phyloP scores from a whole-genome alignment of 805 yeast genomes.

The Metschnikowia koreensis region DNA sequence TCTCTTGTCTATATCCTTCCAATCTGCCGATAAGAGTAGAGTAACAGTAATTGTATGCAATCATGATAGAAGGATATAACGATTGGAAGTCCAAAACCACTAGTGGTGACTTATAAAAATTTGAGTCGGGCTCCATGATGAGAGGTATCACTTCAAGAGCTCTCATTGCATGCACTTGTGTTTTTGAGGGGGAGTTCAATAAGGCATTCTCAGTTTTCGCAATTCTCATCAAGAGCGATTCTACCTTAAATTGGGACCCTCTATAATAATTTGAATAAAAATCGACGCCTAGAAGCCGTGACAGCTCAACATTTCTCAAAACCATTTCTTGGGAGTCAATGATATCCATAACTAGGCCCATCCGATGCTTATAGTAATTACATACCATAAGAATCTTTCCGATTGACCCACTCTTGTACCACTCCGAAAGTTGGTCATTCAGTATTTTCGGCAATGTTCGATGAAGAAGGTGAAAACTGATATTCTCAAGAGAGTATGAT shows the following conservation, averaged over 20 bases:
- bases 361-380: slow-evolving; percentile 46
- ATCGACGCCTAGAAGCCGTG: slow-evolving; percentile 84
- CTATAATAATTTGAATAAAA: slow-evolving; percentile 82
- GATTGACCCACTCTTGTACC: slow-evolving; percentile 40
- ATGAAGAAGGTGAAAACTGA: slow-evolving; percentile 66
- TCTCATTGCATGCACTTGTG: slow-evolving; percentile 78
- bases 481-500: slow-evolving; percentile 74
- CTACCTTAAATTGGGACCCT: slow-evolving; percentile 94
- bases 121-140: slow-evolving; percentile 88
- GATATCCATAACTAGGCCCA: slow-evolving; percentile 45
- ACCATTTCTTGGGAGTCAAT: slow-evolving; percentile 64
- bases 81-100: slow-evolving; percentile 93
- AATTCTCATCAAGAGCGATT: slow-evolving; percentile 72
- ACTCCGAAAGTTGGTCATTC: slow-evolving; percentile 43
- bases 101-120: slow-evolving; percentile 82
- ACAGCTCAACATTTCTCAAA: slow-evolving; percentile 73
- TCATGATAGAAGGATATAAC: slow-evolving; percentile 94
- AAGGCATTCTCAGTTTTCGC: slow-evolving; percentile 74
- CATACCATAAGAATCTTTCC: slow-evolving; percentile 33
- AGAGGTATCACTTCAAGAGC: slow-evolving; percentile 86
- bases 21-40: slow-evolving; percentile 68
- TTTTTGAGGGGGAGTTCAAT: slow-evolving; percentile 73
- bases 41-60: slow-evolving; percentile 94
- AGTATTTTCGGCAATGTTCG: slow-evolving; percentile 64
- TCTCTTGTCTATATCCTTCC: slow-evolving; percentile 46